These are phyloP conservation scores for Apiospora marii DNA, from an alignment of 2,329 filamentous ascomycete species.

Conservation along the genomic window DNA sequence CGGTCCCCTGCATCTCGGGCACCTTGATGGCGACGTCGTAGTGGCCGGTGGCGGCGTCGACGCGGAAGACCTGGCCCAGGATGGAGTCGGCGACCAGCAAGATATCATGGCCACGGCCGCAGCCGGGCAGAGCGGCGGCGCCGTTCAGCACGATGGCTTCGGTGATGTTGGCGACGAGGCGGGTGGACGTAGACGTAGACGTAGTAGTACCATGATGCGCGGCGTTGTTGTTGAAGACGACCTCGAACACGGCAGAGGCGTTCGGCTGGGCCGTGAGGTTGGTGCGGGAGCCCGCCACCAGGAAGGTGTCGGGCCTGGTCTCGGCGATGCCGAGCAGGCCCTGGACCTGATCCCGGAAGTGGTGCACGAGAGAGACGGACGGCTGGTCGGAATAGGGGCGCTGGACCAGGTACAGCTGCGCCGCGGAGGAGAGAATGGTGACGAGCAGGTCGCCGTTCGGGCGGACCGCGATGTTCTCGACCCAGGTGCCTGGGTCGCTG, in stretches of 20 bases:
- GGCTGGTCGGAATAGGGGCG: conserved; percentile 27
- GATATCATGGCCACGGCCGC: conserved; percentile 3
- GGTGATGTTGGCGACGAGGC: conserved; percentile 31
- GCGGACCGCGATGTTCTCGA: conserved; percentile 43
- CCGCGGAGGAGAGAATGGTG: conserved; percentile 37
- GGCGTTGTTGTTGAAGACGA: conserved; percentile 14
- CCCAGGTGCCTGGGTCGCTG: conserved; percentile 27
- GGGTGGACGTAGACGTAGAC: background rate
- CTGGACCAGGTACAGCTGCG: conserved; percentile 34
- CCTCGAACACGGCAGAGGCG: conserved; percentile 30
- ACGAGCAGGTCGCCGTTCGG: conserved; percentile 39
- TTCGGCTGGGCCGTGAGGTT: conserved; percentile 23
- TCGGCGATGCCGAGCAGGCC: conserved; percentile 42
- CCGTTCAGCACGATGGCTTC: conserved; percentile 32
- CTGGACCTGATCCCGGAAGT: conserved; percentile 34
- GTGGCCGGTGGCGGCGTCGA: conserved; percentile 33
- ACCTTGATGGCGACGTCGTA: conserved; percentile 32
- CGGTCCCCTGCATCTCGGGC: conserved; percentile 34
- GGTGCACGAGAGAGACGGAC: conserved; percentile 34
- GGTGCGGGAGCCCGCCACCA: conserved; percentile 28
- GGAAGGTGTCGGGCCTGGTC: conserved; percentile 33
- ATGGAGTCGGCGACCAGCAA: conserved; percentile 34
- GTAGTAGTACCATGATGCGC: background rate
- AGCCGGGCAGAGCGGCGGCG: conserved; percentile 29
- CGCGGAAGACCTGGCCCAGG: conserved; percentile 34